phyloP scores from a whole-genome alignment of 2,329 filamentous ascomycete genomes.

The Ophiocordyceps camponoti-leonardi region DNA sequence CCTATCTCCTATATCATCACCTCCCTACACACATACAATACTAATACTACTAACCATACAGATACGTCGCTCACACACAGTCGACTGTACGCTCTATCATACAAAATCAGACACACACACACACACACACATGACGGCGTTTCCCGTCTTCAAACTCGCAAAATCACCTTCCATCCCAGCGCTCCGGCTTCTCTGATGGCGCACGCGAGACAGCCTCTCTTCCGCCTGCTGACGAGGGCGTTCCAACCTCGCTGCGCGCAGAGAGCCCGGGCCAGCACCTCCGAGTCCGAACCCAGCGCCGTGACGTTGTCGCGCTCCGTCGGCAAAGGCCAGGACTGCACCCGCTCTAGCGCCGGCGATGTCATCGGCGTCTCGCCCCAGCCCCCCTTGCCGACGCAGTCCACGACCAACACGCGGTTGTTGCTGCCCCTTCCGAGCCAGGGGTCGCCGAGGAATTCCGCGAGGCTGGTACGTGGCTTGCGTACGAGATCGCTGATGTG shows the following conservation, averaged over 20 bases:
- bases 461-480: conserved; percentile 25
- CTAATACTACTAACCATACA: too few relatives aligned
- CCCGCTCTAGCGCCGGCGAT: conserved; percentile 26
- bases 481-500: conserved; percentile 39
- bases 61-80: too few relatives aligned
- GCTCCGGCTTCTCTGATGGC: conserved; percentile 60
- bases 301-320: conserved; percentile 20
- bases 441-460: conserved; percentile 24
- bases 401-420: conserved; percentile 36
- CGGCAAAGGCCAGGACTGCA: conserved; percentile 13
- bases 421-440: conserved; percentile 13
- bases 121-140: too few relatives aligned
- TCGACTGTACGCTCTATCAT: not conserved
- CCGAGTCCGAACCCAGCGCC: conserved; percentile 42
- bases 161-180: conserved; percentile 51
- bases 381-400: conserved; percentile 40
- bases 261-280: conserved; percentile 53
- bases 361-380: conserved; percentile 19
- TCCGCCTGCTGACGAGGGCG: conserved; percentile 49
- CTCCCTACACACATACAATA: too few relatives aligned
- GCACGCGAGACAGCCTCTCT: conserved; percentile 55
- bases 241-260: conserved; percentile 62
- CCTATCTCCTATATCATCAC: not conserved
- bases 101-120: not conserved
- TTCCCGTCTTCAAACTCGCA: conserved; percentile 22